Evolutionary conservation across 2,329 filamentous ascomycete species (phyloP), one percentile per base, ranked within the genome.

Genomic region (Colletotrichum navitas): DNA sequence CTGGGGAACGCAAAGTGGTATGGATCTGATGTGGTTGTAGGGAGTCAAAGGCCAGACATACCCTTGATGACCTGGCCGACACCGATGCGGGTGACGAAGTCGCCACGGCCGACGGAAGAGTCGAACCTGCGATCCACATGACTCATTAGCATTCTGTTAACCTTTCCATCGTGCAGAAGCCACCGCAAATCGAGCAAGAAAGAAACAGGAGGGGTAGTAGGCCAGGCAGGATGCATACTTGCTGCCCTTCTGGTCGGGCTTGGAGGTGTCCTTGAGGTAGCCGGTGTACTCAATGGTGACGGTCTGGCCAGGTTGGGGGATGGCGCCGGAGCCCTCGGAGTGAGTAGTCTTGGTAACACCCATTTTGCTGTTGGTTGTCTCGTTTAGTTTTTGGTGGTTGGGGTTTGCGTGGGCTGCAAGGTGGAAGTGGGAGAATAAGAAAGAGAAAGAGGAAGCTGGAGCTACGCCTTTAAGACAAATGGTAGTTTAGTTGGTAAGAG

Each of bases 281-380:
- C 96, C 96, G 52, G 92, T 96, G 88, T 98, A 98, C 84, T 96
- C 90, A 79, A 98, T 97, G 79, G 88, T 89, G 78, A 98, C 93
- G 34, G 84, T 89, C 81, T 98, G 90, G 75, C 93, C 92, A 21
- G 79, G 77, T 75, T 83, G 79, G 69, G 95, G 93, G 75, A 82
- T 85, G 77, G 90, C 80, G 68, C 87, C 86, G 78, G 87, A 87
- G 78, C 95, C 95, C 74, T 88, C 82, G 45, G 83, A 79, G 76
- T 91, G 81, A 74, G 88, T 82, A 61, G 86, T 87, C 86, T 94
- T 97, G 71, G 85, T 87, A 78, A 97, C 93, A 81, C 88, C 91
- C 92, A 94, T 94, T 77, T 73, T 87, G 81, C 74, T 74, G 68
- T 72, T 39, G 14, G 58, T 56, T 32, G 26, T 55, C 45, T 51